Evolutionary conservation across 2,329 filamentous ascomycete species (phyloP).

Genomic region (Knufia fluminis): DNA sequence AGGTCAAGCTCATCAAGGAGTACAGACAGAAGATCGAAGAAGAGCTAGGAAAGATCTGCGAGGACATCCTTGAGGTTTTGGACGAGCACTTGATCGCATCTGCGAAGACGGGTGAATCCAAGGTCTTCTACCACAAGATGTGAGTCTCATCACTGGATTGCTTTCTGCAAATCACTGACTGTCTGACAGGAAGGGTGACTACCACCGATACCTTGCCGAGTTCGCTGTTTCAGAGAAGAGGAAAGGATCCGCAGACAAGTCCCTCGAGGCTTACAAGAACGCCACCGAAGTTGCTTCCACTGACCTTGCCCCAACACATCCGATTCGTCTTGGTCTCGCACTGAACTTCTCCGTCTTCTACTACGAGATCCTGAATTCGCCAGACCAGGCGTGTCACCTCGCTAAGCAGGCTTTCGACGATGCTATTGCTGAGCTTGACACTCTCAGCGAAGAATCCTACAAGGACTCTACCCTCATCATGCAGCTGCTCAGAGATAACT

Average conservation of each 20-base stretch:
- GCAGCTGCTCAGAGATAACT: conserved; percentile 95
- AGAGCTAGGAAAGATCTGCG: conserved; percentile 94
- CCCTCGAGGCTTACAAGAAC: conserved; percentile 93
- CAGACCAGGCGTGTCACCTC: conserved; percentile 95
- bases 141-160: conserved; percentile 35
- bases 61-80: conserved; percentile 91
- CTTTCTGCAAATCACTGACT: too few relatives aligned
- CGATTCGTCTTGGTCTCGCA: conserved; percentile 83
- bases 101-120: conserved; percentile 91
- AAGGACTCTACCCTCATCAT: conserved; percentile 98
- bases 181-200: conserved; percentile 82
- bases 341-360: conserved; percentile 99
- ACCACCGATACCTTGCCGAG: conserved; percentile 97
- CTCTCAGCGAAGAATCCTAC: conserved; percentile 96
- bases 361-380: conserved; percentile 98
- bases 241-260: conserved; percentile 88
- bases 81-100: conserved; percentile 90
- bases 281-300: conserved; percentile 84
- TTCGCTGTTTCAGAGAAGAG: conserved; percentile 91
- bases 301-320: conserved; percentile 82
- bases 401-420: conserved; percentile 95
- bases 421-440: conserved; percentile 95
- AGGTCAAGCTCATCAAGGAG: conserved; percentile 88
- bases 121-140: conserved; percentile 99
- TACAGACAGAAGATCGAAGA: conserved; percentile 98